Conservation (phyloP, 768 basidiomycete genomes). For the Daedalea quercina region DNA sequence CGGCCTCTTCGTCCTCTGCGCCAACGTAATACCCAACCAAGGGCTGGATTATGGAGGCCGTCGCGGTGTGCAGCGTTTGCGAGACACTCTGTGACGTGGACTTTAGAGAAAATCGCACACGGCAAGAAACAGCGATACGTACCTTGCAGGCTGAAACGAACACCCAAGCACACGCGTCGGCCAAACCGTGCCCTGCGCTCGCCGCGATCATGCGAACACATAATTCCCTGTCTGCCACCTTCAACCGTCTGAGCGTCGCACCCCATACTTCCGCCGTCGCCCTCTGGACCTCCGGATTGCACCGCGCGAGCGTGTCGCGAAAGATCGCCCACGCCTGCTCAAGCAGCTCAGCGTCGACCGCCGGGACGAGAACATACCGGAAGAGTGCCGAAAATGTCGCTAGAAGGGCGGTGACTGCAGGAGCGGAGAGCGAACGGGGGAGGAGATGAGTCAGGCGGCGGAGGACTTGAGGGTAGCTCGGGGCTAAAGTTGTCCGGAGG, state of each 20-base stretch:
- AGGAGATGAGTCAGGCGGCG: conserved; percentile 50
- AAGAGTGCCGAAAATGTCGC: conserved; percentile 65
- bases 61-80: conserved; percentile 73
- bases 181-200: conserved; percentile 36
- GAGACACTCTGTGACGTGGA: conserved; percentile 45
- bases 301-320: conserved; percentile 44
- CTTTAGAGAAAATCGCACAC: neutral
- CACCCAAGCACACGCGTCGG: conserved; percentile 68
- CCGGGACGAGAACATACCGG: conserved; percentile 66
- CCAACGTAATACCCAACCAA: conserved; percentile 52
- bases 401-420: conserved; percentile 55
- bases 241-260: conserved; percentile 64
- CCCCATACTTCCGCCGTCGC: conserved; percentile 88
- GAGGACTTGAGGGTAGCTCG: conserved; percentile 52
- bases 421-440: conserved; percentile 49
- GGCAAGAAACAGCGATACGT: conserved; percentile 9
- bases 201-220: conserved; percentile 49
- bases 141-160: conserved; percentile 79
- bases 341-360: conserved; percentile 43
- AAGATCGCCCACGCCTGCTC: conserved; percentile 57
- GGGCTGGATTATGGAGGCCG: conserved; percentile 52
- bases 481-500: conserved; percentile 68
- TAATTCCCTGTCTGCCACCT: conserved; percentile 47
- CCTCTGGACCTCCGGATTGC: conserved; percentile 65
- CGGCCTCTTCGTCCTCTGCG: conserved; percentile 30